These are phyloP conservation scores for Phylloporus sp. DNA, from an alignment of 768 basidiomycete species.

Conservation along the genomic window DNA sequence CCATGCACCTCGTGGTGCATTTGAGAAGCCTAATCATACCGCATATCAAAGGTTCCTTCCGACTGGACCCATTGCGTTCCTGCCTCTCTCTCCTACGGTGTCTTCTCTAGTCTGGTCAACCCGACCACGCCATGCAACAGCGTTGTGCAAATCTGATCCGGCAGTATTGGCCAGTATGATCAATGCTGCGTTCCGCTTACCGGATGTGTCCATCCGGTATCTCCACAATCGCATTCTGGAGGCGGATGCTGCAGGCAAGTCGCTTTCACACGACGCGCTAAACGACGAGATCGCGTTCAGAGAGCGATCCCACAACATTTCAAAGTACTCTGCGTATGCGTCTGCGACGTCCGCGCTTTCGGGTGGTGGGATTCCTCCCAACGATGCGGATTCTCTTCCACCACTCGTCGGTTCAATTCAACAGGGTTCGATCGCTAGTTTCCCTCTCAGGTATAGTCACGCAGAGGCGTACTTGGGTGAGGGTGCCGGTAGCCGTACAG, in stretches of 20 bases:
- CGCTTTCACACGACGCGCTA: slow-evolving; percentile 47
- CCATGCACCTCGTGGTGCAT: slow-evolving; percentile 61
- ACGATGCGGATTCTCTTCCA: slow-evolving; percentile 60
- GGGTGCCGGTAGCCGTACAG: slow-evolving; percentile 61
- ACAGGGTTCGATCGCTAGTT: slow-evolving; percentile 72
- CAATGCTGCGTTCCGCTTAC: slow-evolving; percentile 87
- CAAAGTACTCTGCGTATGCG: slow-evolving; percentile 58
- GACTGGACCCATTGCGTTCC: slow-evolving; percentile 92
- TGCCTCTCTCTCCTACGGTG: slow-evolving; percentile 72
- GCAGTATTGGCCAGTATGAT: slow-evolving; percentile 67
- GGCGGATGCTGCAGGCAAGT: slow-evolving; percentile 38
- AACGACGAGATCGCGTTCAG: slow-evolving; percentile 65
- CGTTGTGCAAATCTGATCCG: slow-evolving; percentile 61
- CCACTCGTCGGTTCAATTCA: slow-evolving; percentile 72
- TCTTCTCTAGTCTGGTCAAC: slow-evolving; percentile 97
- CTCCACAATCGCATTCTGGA: slow-evolving; percentile 60
- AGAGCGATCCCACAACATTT: slow-evolving; percentile 65
- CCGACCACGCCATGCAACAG: slow-evolving; percentile 65
- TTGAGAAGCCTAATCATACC: slow-evolving; percentile 63
- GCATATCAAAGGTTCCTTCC: slow-evolving; percentile 95
- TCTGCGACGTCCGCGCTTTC: slow-evolving; percentile 35
- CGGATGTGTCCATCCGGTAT: slow-evolving; percentile 65
- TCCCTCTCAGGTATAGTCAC: slow-evolving; percentile 85
- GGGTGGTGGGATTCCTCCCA: slow-evolving; percentile 49
- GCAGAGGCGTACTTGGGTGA: slow-evolving; percentile 83